Conservation (phyloP, 371 early-diverging fungal species). For the Sporodiniella umbellata region DNA sequence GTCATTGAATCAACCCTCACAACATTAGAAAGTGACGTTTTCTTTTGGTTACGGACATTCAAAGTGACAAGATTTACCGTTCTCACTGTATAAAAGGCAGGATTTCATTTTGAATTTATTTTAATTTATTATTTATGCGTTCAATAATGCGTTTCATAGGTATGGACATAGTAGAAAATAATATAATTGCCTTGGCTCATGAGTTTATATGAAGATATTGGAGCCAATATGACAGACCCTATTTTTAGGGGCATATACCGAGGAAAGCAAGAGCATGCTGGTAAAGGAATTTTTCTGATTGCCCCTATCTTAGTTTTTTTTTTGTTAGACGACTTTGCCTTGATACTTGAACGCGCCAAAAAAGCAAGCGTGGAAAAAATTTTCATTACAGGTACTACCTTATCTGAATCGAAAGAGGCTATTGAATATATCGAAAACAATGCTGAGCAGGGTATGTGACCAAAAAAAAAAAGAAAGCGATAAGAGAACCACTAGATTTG, state of each 20-base stretch:
- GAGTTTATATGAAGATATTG: conserved; percentile 58
- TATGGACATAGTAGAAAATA: background rate
- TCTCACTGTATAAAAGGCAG: too few species aligned
- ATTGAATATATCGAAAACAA: conserved; percentile 45
- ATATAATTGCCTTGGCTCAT: too few species aligned
- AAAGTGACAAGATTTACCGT: too few species aligned
- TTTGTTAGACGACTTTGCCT: conserved; percentile 60
- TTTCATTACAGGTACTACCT: conserved; percentile 74
- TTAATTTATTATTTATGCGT: background rate
- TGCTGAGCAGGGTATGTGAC: conserved; percentile 14
- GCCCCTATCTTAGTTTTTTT: background rate
- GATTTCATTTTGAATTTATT: too few species aligned
- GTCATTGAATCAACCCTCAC: too few species aligned
- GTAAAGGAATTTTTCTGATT: conserved; percentile 23
- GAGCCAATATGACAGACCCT: conserved; percentile 80
- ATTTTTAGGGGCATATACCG: conserved; percentile 84
- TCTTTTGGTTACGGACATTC: too few species aligned
- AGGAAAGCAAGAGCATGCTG: conserved; percentile 70
- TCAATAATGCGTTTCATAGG: background rate
- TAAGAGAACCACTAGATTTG: too few species aligned
- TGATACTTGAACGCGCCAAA: conserved; percentile 64
- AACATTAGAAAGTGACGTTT: too few species aligned
- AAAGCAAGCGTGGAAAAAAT: conserved; percentile 66
- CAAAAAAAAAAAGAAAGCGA: conserved; percentile 7
- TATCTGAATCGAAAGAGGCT: conserved; percentile 64